Conservation (phyloP, 495 filamentous ascomycete genomes). For the Chlorociboria aeruginascens region DNA sequence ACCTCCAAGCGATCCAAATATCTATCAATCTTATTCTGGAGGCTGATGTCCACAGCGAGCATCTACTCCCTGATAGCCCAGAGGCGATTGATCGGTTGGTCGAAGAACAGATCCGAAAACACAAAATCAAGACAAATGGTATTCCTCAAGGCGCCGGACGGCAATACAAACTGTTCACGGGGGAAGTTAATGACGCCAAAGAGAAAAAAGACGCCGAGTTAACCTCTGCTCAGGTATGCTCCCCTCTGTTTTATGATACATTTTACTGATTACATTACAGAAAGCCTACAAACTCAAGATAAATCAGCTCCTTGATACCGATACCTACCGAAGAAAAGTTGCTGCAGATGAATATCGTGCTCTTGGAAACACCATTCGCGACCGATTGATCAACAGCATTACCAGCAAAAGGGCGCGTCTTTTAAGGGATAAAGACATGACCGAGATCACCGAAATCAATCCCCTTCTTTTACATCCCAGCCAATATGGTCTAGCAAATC, state of each 20-base stretch:
- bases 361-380: conserved; percentile 66
- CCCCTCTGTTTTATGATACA: conserved; percentile 1
- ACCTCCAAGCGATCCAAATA: conserved; percentile 75
- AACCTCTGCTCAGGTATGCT: conserved; percentile 60
- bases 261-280: conserved; percentile 22
- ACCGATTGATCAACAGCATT: conserved; percentile 70
- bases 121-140: conserved; percentile 32
- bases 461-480: conserved; percentile 83
- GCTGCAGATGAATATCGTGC: conserved; percentile 72
- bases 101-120: conserved; percentile 21
- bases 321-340: conserved; percentile 54
- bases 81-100: conserved; percentile 55
- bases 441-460: conserved; percentile 76
- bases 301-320: conserved; percentile 36
- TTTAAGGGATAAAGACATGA: conserved; percentile 75
- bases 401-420: conserved; percentile 63
- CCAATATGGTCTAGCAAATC: conserved; percentile 78
- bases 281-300: conserved; percentile 42
- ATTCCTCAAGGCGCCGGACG: conserved; percentile 55
- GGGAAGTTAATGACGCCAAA: conserved; percentile 72
- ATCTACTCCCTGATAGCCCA: conserved; percentile 58
- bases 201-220: conserved; percentile 74
- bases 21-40: conserved; percentile 80
- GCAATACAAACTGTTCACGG: conserved; percentile 68
- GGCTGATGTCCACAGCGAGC: conserved; percentile 64